Percentiles rank a stretch among this genome's conserved stretches.
These are phyloP conservation scores for Globisporangium iwayamae DNA, from an alignment of 352 stramenopile genomes.

Conservation along the genomic window DNA sequence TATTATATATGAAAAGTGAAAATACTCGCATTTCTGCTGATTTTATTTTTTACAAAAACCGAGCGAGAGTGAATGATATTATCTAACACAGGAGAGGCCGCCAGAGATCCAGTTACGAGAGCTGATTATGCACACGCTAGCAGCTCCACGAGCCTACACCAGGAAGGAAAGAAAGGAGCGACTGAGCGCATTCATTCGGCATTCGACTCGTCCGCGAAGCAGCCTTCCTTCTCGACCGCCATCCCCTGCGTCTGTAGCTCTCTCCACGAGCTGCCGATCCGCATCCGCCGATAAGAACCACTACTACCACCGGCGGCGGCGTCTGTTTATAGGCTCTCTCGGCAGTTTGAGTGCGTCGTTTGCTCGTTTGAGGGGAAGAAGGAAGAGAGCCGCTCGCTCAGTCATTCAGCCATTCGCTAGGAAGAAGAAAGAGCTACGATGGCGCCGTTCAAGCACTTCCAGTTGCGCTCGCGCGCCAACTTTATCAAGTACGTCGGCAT, in stretches of 20 bases:
- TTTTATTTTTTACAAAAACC: not conserved
- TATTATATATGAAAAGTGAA: not conserved
- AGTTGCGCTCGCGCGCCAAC: conserved; percentile 52
- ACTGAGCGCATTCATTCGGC: not conserved
- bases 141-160: not conserved
- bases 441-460: conserved; percentile 28
- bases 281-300: not conserved
- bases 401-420: not conserved
- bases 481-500: conserved; percentile 64
- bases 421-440: not conserved
- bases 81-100: not conserved
- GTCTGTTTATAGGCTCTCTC: not conserved
- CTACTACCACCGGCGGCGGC: not conserved
- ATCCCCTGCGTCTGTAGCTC: too few relatives aligned
- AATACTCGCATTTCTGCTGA: not conserved
- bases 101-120: not conserved
- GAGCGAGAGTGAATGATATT: not conserved
- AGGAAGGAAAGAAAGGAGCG: not conserved
- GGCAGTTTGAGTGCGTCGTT: not conserved
- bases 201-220: not conserved
- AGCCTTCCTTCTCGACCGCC: not conserved
- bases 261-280: not conserved
- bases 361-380: not conserved
- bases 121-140: conserved; percentile 1
- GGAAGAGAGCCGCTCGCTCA: not conserved